Evolutionary conservation across 139 green algal species (phyloP), one percentile per base, ranked within the genome.

Genomic region (Zygnema circumcarinatum): DNA sequence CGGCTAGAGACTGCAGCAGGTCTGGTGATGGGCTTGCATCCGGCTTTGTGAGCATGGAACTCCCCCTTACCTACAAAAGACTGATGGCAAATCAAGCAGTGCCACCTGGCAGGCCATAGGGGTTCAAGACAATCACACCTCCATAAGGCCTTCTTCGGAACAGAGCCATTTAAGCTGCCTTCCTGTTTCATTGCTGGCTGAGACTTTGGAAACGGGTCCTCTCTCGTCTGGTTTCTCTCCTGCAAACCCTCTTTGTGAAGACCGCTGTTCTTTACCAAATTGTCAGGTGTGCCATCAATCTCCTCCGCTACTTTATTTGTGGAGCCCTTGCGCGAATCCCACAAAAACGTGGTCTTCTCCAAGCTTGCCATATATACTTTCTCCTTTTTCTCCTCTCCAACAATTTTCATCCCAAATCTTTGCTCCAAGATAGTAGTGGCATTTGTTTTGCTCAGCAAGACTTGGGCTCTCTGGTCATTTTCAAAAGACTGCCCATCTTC

Each of bases 71-170:
- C 76, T 25, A 36, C n/a, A 36, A 69, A 56, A 7, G 76, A 56
- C 76, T 84, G 47, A 56, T 84, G 76, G 76, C 76, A 84, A 56
- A 53, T 76, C 76, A 67, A 1, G 76, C 76, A 84, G 76, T 84
- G 76, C 76, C 76, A 84, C 76, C 36, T 84, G 76, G 35, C 76
- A n/a, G 36, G 21, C 76, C 76, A 84, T 21, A 69, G 35, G 0
- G 40, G 76, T 56, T 84, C 76, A 54, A 84, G 35, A 35, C 76
- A 84, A 36, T 53, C 76, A 16, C 76, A 84, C 76, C 76, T 32
- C 76, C 76, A 84, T 20, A 84, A 22, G 74, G 39, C 31, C 76
- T 56, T 84, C 33, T 56, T 84, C 11, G 20, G 33, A 0, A 2
- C 76, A 74, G 21, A 2, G 74, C 74, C 29, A 20, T 25, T 62